Percentiles rank a stretch among this genome's conserved stretches.
These are phyloP conservation scores for Phytophthora sp. DNA, from an alignment of 352 stramenopile species.

Conservation along the genomic window DNA sequence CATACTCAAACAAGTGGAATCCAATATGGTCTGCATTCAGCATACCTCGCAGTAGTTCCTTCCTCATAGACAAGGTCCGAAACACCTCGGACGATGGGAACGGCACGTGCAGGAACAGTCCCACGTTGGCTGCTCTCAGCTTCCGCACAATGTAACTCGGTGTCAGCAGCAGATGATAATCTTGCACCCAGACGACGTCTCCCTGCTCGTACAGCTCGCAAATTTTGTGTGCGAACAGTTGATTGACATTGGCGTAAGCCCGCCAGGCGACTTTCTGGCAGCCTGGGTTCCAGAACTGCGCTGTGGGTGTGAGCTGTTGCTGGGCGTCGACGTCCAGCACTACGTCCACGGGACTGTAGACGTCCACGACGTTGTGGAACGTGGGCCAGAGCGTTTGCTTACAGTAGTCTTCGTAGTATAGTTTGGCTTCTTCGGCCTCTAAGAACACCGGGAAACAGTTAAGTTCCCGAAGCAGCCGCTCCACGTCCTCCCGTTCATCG, in stretches of 20 bases:
- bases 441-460: conserved; percentile 80
- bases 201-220: conserved; percentile 80
- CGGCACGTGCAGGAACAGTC: conserved; percentile 98
- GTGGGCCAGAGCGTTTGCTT: conserved; percentile 97
- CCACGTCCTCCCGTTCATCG: conserved; percentile 57
- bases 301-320: conserved; percentile 20
- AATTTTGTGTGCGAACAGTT: conserved; percentile 89
- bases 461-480: conserved; percentile 53
- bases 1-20: conserved; percentile 95
- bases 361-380: conserved; percentile 96
- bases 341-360: conserved; percentile 81
- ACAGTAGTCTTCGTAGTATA: conserved; percentile 94
- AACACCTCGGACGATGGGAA: conserved; percentile 99
- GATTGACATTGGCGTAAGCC: conserved; percentile 95
- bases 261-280: conserved; percentile 87
- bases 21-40: conserved; percentile 93
- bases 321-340: conserved; percentile 49
- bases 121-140: conserved; percentile 91
- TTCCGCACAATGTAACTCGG: conserved; percentile 95
- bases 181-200: conserved; percentile 97
- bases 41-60: conserved; percentile 91
- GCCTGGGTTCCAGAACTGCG: conserved; percentile 69
- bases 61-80: conserved; percentile 93
- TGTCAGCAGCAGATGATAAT: conserved; percentile 97
- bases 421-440: conserved; percentile 52